Conservation (phyloP, 2,329 filamentous ascomycete species). For the Neonectria hederae region DNA sequence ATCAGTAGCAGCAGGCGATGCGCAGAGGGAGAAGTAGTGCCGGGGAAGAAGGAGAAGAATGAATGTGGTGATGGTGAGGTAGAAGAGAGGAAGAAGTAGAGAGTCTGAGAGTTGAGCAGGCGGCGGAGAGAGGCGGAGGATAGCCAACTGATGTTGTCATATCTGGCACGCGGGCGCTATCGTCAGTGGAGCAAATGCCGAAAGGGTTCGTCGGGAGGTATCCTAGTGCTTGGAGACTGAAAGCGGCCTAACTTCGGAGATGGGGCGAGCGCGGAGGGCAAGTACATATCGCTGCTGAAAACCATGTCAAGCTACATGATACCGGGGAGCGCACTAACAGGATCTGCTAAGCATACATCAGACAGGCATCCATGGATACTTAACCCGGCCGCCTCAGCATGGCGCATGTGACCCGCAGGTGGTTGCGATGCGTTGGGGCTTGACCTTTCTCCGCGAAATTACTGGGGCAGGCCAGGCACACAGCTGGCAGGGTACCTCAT, state of each 20-base stretch:
- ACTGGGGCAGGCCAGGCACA: constrained; percentile 4
- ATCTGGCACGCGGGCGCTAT: constrained; percentile 40
- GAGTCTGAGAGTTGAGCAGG: constrained; percentile 22
- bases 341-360: neutral
- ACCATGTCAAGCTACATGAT: neutral
- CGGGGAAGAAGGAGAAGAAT: neutral
- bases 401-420: constrained; percentile 30
- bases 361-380: constrained; percentile 1
- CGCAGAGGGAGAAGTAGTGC: neutral
- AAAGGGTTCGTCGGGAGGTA: constrained; percentile 20
- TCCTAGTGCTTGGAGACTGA: constrained; percentile 5
- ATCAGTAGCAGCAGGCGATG: constrained; percentile 9
- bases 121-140: constrained; percentile 28
- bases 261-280: neutral
- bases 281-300: neutral
- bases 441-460: constrained; percentile 5
- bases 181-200: constrained; percentile 30
- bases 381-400: neutral
- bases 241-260: constrained; percentile 16
- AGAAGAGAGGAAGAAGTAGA: constrained; percentile 15
- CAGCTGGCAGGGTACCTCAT: neutral
- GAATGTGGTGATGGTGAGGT: constrained; percentile 21
- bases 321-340: neutral
- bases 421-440: constrained; percentile 8
- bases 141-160: constrained; percentile 44